Base-by-base conservation (phyloP, 2,329 filamentous ascomycete genomes). In the Aspergillus sp. region DNA sequence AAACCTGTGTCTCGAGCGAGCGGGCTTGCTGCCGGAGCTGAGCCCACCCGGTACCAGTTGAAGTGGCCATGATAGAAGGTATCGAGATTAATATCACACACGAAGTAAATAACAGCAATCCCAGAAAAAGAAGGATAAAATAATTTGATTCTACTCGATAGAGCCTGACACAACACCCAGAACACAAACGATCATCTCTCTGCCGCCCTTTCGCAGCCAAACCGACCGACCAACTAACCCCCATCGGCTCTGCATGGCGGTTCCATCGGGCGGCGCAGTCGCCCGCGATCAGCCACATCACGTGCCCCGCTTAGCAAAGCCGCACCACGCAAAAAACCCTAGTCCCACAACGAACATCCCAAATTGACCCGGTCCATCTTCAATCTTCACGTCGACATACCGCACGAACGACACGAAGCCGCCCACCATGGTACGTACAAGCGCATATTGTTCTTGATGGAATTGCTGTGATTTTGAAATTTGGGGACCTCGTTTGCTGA, bases 1-100 rank as follows among this genome's bases (percentile, higher is more conserved):
- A 43, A 12, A 95, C 91, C 79, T 97, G 91, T 48, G 85, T 88
- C 69, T 98, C 93, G 50, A 96, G 76, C 36, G 83, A 81, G 59
- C 93, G 80, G 49, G 90, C 88, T 71, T 97, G 91, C 66, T 96
- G 90, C 59, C 93, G 87, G 56, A 97, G 78, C 72, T 96, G 90
- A 61, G 89, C 85, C 93, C 93, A 98, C 71, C 90, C 85, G 51
- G 79, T 76, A 50, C 71, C 68, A n/a, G 70, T 81, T 51, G 78
- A 67, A 53, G 74, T 62, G 51, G 77, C 71, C 78, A 82, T 83
- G 51, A 40, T 39, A 37, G 39, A 37, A 40, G 27, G 44, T 28
- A 43, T 36, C 26, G 4, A 26, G 28, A 43, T 28, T 33, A 36
- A 35, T 19, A 29, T 33, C 19, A 19, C 19, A 19, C 19, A 19